These are phyloP conservation scores for Elaeis guineensis DNA, from an alignment of 176 grass and related monocot species.

Conservation along the genomic window DNA sequence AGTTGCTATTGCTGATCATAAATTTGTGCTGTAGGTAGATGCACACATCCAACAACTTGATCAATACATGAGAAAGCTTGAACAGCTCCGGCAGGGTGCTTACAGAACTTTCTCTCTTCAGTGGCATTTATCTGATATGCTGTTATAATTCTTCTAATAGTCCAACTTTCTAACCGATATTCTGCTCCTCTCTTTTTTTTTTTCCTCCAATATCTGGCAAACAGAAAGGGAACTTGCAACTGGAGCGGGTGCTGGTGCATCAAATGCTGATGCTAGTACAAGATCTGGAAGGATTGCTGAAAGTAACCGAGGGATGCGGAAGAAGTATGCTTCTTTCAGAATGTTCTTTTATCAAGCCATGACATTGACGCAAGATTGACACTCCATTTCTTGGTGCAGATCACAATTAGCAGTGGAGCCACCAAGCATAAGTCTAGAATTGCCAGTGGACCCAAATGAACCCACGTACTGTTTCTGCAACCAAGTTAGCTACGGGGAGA, in stretches of 20 bases:
- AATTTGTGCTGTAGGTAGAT: constrained; percentile 63
- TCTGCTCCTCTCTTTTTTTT: too few species aligned
- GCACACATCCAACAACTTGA: constrained; percentile 97
- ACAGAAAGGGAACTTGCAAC: constrained; percentile 39
- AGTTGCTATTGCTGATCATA: constrained; percentile 2
- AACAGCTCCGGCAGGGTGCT: constrained; percentile 68
- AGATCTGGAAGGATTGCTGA: constrained; percentile 57
- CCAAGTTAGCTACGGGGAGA: constrained; percentile 92
- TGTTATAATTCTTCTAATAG: too few species aligned
- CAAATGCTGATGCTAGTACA: constrained; percentile 27
- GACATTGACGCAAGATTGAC: too few species aligned
- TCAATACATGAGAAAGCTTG: constrained; percentile 92
- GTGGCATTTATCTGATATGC: too few species aligned
- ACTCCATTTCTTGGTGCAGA: constrained; percentile 20
- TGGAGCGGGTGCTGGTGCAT: constrained; percentile 24
- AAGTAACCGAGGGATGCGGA: constrained; percentile 83
- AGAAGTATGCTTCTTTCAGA: constrained; percentile 57
- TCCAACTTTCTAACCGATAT: background rate
- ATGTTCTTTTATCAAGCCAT: background rate
- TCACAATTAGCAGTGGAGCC: constrained; percentile 38
- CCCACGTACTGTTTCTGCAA: constrained; percentile 92
- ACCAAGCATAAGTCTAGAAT: constrained; percentile 58
- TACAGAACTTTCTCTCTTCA: too few species aligned
- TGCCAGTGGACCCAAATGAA: constrained; percentile 96
- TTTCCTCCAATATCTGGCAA: too few species aligned